Base-by-base conservation (phyloP, 2,329 filamentous ascomycete genomes). In the Teratosphaeria zuluensis region DNA sequence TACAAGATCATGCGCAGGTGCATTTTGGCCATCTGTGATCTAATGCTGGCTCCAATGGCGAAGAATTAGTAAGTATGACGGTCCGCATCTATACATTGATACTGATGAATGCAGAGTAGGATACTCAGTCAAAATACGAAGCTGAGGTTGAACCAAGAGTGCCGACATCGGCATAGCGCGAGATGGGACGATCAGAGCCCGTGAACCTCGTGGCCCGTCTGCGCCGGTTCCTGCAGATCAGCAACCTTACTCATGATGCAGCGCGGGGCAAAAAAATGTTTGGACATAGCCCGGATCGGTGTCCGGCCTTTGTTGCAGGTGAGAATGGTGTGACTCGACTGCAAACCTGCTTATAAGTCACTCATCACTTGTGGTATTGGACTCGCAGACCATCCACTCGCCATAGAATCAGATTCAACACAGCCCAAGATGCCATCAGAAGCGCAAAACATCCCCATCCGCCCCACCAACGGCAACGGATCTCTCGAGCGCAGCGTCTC, bases 381-480 rank as follows among this genome's bases (percentile, higher is more conserved):
- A 42, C 35, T 16, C n/a, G 35, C 35, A 42, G 12, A 14, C 35
- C 35, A 42, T 42, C 35, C 24, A 28, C 24, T 28, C 24, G 24
- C 24, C 24, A 28, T 28, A 2, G 24, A 28, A 28, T 4, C 24
- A 28, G 24, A 28, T 28, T 2, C 24, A 28, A 28, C 24, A 21
- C 42, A 21, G n/a, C 42, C 42, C 60, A 65, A 51, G 58, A 73
- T 73, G 71, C 68, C 68, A 38, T 65, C 70, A 53, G 62, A 63
- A 52, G 69, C 71, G 48, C 62, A 64, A 58, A 65, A 72, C 60
- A 74, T 74, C 58, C 71, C 71, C 51, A 60, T 64, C 24, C 68
- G 68, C 58, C 42, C 42, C 42, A 31, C 19, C 24, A 66, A 66
- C 57, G 65, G 63, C 61, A 59, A 61, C 59, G 48, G 53, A 30